phyloP scores from a whole-genome alignment of 805 yeast species.

The Yarrowia sp. region DNA sequence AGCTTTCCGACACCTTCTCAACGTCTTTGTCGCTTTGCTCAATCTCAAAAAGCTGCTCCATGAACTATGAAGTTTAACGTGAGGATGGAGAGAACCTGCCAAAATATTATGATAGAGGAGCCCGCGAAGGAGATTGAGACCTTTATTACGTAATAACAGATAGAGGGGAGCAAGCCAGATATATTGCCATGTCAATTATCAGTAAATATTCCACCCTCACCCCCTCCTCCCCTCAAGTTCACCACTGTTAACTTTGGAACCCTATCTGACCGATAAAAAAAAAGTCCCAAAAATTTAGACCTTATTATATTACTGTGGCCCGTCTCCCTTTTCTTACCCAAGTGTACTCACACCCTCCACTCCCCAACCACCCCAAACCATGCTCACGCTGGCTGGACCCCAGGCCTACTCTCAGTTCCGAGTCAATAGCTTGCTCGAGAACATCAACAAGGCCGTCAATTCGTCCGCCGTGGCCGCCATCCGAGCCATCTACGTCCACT shows the following conservation, averaged over 20 bases:
- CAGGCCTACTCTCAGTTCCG: conserved; percentile 88
- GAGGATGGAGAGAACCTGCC: conserved; percentile 3
- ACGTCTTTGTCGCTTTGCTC: conserved; percentile 31
- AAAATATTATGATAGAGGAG: conserved; percentile 15
- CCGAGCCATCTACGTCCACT: conserved; percentile 80
- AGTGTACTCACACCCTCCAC: conserved; percentile 12
- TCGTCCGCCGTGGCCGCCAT: conserved; percentile 72
- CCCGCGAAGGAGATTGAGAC: background rate
- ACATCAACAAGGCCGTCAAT: conserved; percentile 74
- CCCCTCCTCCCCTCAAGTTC: background rate
- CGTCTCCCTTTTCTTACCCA: conserved; percentile 13
- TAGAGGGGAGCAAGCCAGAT: no score
- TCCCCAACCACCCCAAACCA: conserved; percentile 38
- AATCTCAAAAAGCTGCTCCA: conserved; percentile 27
- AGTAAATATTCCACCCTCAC: no score
- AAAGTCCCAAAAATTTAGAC: conserved; percentile 38
- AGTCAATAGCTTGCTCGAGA: conserved; percentile 72
- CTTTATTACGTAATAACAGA: background rate
- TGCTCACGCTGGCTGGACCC: conserved; percentile 79
- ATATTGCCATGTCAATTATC: no score
- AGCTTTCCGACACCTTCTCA: background rate
- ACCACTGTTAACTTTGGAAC: conserved; percentile 3
- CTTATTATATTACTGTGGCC: conserved; percentile 17
- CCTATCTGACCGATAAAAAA: conserved; percentile 37
- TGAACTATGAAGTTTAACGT: conserved; percentile 33